Evolutionary conservation across 352 stramenopile species (phyloP), one percentile per base, ranked within the genome.

Genomic region (Blastocystis sp.): DNA sequence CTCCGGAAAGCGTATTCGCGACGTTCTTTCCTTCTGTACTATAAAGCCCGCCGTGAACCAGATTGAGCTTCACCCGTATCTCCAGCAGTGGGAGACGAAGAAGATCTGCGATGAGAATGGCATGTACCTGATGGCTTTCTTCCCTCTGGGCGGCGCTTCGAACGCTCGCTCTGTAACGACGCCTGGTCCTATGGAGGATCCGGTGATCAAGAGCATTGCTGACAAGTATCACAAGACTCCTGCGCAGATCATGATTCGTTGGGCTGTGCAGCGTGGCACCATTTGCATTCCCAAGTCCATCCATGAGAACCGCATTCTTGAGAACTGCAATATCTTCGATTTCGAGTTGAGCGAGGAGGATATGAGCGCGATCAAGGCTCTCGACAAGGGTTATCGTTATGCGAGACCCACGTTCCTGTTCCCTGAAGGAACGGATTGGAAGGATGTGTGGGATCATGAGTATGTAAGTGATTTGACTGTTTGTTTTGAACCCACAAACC

Each of bases 51-150:
- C 89, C 2, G 81, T 94, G 0, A 93, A 94, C 86, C 92, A 95
- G 89, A 82, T 95, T 38, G 92, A 95, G 86, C 90, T 93, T 2
- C 92, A 95, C 86, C 92, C 91, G 40, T 86, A 93, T 19, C 77
- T 94, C 40, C 88, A 91, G 53, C 91, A 93, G 88, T 89, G 79
- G 34, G 88, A 92, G 52, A 76, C 94, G 10, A 40, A 93, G 5
- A 88, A 93, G 48, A 91, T 91, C 88, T 94, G 91, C 65, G 23
- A 89, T 19, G 86, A 88, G 45, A 70, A 92, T 43, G 90, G 86
- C 38, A 91, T 94, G 77, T 69, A 90, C 40, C 34, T 94, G n/a
- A 91, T 92, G 70, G 91, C 91, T 10, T 92, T 94, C 88, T 91
- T 89, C 28, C 82, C 91, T 21, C 88, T 94, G 17, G 92, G 91